Percentiles rank a stretch among this genome's conserved stretches.
Conservation (phyloP, 495 filamentous ascomycete species). For the Lentithecium fluviatile region DNA sequence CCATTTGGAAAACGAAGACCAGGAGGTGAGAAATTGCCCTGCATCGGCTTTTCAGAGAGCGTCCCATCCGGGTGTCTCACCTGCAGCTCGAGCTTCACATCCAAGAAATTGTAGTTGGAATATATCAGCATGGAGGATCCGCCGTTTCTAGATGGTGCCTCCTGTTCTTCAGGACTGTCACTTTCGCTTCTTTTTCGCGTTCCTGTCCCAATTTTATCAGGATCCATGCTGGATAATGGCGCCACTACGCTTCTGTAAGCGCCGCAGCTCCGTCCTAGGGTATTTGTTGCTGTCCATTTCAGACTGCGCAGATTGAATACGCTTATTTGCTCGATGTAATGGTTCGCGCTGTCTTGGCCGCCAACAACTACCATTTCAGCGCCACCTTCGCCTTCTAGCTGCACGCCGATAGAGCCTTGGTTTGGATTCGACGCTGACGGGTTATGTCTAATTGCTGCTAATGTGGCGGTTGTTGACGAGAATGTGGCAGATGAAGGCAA, state of each 20-base stretch:
- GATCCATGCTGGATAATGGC: conserved; percentile 67
- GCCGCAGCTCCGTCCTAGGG: conserved; percentile 84
- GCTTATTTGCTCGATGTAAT: conserved; percentile 97
- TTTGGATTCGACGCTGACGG: conserved; percentile 75
- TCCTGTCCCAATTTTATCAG: conserved; percentile 67
- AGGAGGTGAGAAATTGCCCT: conserved; percentile 79
- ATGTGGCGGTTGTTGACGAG: conserved; percentile 73
- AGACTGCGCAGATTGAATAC: conserved; percentile 96
- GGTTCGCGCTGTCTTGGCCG: conserved; percentile 94
- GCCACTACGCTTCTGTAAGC: conserved; percentile 95
- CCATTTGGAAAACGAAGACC: conserved; percentile 94
- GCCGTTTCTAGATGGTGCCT: conserved; percentile 47
- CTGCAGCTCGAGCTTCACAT: conserved; percentile 93
- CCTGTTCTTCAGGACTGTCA: conserved; percentile 24
- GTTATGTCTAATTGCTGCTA: conserved; percentile 86
- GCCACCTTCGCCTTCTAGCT: conserved; percentile 84
- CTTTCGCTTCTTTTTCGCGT: conserved; percentile 44
- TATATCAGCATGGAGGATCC: conserved; percentile 92
- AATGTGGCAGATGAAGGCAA: conserved; percentile 84
- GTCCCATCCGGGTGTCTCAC: conserved; percentile 81
- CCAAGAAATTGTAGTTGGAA: conserved; percentile 97
- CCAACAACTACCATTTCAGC: conserved; percentile 97
- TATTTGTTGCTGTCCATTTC: conserved; percentile 87
- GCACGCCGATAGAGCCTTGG: conserved; percentile 79
- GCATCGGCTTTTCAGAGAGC: conserved; percentile 84